phyloP scores from a whole-genome alignment of 1,284 basidiomycete species.

The Moesziomyces sp. region DNA sequence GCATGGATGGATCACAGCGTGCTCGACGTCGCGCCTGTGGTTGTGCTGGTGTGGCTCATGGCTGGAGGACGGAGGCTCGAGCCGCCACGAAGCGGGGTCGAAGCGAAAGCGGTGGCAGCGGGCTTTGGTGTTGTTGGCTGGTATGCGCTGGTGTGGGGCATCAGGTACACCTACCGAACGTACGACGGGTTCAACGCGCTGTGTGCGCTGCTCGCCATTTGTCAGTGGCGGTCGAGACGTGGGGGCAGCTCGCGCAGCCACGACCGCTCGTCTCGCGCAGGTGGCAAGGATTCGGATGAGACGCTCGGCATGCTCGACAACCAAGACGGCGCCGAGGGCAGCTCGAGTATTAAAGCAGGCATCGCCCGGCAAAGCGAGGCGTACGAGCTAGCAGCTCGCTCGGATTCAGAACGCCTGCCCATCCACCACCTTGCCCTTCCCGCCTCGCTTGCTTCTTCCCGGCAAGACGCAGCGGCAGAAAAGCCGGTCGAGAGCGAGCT shows the following conservation, averaged over 20 bases:
- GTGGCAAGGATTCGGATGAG: conserved; percentile 23
- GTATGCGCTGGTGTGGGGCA: conserved; percentile 44
- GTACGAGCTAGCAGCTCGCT: conserved; percentile 15
- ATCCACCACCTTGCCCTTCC: conserved; percentile 37
- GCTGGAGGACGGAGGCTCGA: conserved; percentile 46
- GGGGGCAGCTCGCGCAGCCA: conserved; percentile 1
- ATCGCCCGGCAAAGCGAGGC: neutral
- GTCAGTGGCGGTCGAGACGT: conserved; percentile 38
- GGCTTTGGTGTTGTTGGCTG: conserved; percentile 35
- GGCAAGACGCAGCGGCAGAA: neutral
- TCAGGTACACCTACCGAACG: conserved; percentile 46
- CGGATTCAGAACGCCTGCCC: conserved; percentile 13
- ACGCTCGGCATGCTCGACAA: conserved; percentile 23
- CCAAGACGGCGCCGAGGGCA: neutral
- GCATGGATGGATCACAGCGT: conserved; percentile 75
- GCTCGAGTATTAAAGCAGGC: neutral
- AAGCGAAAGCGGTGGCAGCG: conserved; percentile 15
- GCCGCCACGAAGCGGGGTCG: conserved; percentile 16
- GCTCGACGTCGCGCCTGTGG: conserved; percentile 75
- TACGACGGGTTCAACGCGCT: conserved; percentile 45
- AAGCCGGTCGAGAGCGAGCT: neutral
- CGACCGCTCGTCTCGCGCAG: neutral
- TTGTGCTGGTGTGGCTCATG: conserved; percentile 71
- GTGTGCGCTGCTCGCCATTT: conserved; percentile 18
- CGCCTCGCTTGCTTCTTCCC: conserved; percentile 2